Evolutionary conservation across 495 filamentous ascomycete species (phyloP).

Genomic region (Neurospora tetrasperma): DNA sequence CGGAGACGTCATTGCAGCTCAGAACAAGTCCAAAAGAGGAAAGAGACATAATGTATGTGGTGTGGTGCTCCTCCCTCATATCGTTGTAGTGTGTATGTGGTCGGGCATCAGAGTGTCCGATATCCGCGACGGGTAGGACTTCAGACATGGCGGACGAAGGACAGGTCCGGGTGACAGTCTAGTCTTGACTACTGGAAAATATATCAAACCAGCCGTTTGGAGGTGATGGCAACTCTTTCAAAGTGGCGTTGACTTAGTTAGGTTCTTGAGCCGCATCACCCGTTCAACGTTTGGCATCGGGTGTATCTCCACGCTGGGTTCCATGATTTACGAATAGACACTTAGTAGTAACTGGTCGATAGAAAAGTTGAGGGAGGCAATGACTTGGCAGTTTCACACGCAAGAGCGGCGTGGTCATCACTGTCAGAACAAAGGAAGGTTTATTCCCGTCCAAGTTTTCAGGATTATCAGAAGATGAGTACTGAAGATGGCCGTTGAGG

Average conservation of each 20-base stretch:
- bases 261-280: background rate
- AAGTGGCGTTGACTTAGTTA: background rate
- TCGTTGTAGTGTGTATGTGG: background rate
- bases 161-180: background rate
- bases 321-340: background rate
- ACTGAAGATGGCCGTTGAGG: background rate
- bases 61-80: background rate
- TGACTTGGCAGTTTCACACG: background rate
- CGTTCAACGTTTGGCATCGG: background rate
- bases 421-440: background rate
- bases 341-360: background rate
- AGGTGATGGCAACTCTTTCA: background rate
- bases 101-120: background rate
- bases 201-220: background rate
- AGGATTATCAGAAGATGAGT: background rate
- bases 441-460: background rate
- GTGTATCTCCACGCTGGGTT: background rate
- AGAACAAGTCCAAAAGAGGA: background rate
- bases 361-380: background rate
- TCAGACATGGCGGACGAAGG: background rate
- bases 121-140: background rate
- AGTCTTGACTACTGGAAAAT: background rate
- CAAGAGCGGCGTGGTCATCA: background rate
- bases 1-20: background rate
- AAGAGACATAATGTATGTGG: background rate